A percentile compares a stretch with the other conserved stretches of the same genome.
These are phyloP conservation scores for Colletotrichum gloeosporioides DNA, from an alignment of 2,329 filamentous ascomycete species.

Conservation along the genomic window DNA sequence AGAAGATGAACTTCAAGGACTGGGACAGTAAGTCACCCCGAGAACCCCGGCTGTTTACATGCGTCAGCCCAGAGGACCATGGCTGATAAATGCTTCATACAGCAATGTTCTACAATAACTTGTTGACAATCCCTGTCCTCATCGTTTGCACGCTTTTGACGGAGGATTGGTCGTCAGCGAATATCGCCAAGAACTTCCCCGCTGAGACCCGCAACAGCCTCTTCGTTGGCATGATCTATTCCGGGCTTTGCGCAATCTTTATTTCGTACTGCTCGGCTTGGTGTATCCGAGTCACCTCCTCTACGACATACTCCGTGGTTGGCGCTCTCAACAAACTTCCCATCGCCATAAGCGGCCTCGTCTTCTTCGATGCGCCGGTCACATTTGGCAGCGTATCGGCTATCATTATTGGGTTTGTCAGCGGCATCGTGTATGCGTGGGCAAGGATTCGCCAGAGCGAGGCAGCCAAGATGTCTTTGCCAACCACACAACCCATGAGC, in stretches of 20 bases:
- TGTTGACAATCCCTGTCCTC: slow-evolving; percentile 93
- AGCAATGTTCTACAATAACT: slow-evolving; percentile 99
- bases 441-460: slow-evolving; percentile 83
- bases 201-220: slow-evolving; percentile 78
- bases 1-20: slow-evolving; percentile 99
- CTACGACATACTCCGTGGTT: slow-evolving; percentile 98
- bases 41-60: background rate
- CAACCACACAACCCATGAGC: slow-evolving; percentile 79
- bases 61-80: background rate
- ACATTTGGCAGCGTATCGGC: slow-evolving; percentile 92
- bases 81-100: slow-evolving; percentile 31
- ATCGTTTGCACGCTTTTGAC: slow-evolving; percentile 79
- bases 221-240: slow-evolving; percentile 89
- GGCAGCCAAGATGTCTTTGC: slow-evolving; percentile 67
- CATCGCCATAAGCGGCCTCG: slow-evolving; percentile 86
- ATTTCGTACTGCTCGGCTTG: slow-evolving; percentile 99
- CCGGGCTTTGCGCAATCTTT: slow-evolving; percentile 90
- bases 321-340: slow-evolving; percentile 98
- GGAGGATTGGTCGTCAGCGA: slow-evolving; percentile 91
- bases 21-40: slow-evolving; percentile 83
- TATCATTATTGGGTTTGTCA: slow-evolving; percentile 89
- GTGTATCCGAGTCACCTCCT: slow-evolving; percentile 97
- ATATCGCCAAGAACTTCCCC: slow-evolving; percentile 89
- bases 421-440: slow-evolving; percentile 87
- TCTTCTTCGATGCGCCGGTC: slow-evolving; percentile 95